Evolutionary conservation across 75 land plant species (phyloP).

Genomic region (Ceratopteris richardii): DNA sequence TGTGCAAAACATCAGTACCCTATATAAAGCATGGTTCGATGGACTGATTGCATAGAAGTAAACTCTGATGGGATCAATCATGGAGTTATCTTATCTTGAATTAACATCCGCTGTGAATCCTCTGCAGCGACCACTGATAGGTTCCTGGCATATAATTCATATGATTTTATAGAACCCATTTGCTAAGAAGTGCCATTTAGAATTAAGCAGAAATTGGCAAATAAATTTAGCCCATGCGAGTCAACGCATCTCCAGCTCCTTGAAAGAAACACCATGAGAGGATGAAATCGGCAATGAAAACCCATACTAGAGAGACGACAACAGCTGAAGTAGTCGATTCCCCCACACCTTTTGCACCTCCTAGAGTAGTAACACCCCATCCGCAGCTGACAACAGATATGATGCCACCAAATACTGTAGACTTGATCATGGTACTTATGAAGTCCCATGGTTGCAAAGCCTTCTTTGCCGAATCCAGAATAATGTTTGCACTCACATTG

Average conservation of each 20-base stretch:
- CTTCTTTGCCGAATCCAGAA: conserved; percentile 77
- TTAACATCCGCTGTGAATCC: too few species aligned
- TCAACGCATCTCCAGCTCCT: conserved; percentile 91
- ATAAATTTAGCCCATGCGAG: conserved; percentile 8
- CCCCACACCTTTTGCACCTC: conserved; percentile 98
- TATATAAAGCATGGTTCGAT: too few species aligned
- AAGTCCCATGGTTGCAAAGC: conserved; percentile 89
- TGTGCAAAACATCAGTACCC: too few species aligned
- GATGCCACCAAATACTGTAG: conserved; percentile 75
- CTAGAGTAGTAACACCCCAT: conserved; percentile 87
- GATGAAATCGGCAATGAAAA: conserved; percentile 87
- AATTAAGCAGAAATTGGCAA: not conserved
- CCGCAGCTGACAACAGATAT: conserved; percentile 87
- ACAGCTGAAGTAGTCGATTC: conserved; percentile 97
- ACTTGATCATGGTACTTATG: conserved; percentile 84
- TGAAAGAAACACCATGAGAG: conserved; percentile 89
- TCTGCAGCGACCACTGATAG: not conserved
- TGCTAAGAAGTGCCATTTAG: not conserved
- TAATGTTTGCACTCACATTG: conserved; percentile 81
- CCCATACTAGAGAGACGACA: conserved; percentile 89
- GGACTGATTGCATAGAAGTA: too few species aligned
- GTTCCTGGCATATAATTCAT: not conserved
- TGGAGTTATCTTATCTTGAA: too few species aligned
- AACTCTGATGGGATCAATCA: too few species aligned
- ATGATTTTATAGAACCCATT: too few species aligned